phyloP scores from a whole-genome alignment of 306 rosid species.

The Macrotyloma uniflorum region DNA sequence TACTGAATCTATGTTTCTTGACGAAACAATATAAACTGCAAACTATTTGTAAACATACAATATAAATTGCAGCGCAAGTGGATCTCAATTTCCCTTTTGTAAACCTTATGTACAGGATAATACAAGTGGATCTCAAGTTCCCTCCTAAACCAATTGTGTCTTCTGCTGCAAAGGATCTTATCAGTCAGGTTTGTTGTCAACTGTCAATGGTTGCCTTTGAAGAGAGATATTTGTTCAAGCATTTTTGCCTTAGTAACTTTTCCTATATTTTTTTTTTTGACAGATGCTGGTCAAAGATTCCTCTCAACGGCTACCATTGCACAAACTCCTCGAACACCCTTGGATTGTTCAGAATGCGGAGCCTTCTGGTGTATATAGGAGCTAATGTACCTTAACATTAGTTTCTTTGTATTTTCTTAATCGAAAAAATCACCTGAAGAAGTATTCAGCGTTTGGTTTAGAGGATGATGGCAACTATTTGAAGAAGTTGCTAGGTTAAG shows the following conservation, averaged over 20 bases:
- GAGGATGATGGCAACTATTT: conserved; percentile 20
- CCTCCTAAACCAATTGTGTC: conserved; percentile 93
- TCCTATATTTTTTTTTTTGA: background rate
- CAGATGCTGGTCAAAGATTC: conserved; percentile 98
- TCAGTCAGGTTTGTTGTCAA: conserved; percentile 70
- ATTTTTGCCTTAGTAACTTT: conserved; percentile 4
- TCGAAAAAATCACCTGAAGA: too few relatives aligned
- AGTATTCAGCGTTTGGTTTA: too few relatives aligned
- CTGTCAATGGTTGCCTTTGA: background rate
- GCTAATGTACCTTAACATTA: conserved; percentile 40
- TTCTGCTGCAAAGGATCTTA: conserved; percentile 90
- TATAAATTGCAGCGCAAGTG: conserved; percentile 54
- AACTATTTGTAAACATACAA: background rate
- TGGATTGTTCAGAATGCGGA: conserved; percentile 98
- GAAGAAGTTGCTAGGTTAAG: conserved; percentile 17
- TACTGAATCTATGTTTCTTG: background rate
- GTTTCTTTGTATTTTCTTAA: background rate
- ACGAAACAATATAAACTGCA: background rate
- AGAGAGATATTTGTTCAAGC: conserved; percentile 6
- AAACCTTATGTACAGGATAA: conserved; percentile 59
- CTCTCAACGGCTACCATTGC: conserved; percentile 76
- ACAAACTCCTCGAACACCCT: conserved; percentile 94
- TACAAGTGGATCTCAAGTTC: conserved; percentile 95
- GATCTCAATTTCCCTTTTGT: conserved; percentile 74
- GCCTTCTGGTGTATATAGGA: conserved; percentile 83